Percentiles rank a stretch among this genome's conserved stretches.
Conservation (phyloP, 2,329 filamentous ascomycete genomes). For the Penicillium sp. region DNA sequence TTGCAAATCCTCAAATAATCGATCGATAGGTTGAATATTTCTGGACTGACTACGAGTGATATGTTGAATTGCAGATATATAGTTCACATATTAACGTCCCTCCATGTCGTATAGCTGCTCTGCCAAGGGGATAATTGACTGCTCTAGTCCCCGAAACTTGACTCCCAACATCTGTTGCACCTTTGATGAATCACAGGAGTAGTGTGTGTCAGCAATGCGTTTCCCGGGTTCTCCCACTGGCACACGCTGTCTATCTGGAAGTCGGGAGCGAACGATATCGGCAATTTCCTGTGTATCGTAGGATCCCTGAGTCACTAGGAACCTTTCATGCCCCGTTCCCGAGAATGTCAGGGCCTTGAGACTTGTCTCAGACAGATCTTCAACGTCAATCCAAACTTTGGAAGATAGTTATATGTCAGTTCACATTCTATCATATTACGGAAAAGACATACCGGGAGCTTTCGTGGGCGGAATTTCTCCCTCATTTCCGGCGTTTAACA, state of each 20-base stretch:
- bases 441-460: constrained; percentile 12
- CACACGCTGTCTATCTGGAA: constrained; percentile 11
- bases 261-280: constrained; percentile 17
- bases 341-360: constrained; percentile 13
- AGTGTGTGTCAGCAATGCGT: constrained; percentile 21
- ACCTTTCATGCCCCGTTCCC: constrained; percentile 15
- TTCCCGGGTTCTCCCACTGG: constrained; percentile 21
- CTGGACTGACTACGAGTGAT: too few species aligned
- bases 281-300: constrained; percentile 27
- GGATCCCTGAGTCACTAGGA: constrained; percentile 21
- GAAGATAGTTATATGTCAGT: too few species aligned
- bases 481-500: constrained; percentile 17
- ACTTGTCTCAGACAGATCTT: constrained; percentile 16
- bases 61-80: too few species aligned
- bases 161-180: constrained; percentile 40
- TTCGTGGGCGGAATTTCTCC: constrained; percentile 20
- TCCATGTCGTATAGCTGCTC: constrained; percentile 18
- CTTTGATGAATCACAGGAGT: constrained; percentile 44
- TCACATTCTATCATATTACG: too few species aligned
- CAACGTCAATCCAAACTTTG: constrained; percentile 21
- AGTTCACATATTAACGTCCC: not conserved
- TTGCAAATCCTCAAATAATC: too few species aligned
- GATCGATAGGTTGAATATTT: too few species aligned
- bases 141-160: constrained; percentile 23
- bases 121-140: constrained; percentile 17